Base-by-base conservation (phyloP, 805 yeast species). In the Nakazawaea anatomiae region DNA sequence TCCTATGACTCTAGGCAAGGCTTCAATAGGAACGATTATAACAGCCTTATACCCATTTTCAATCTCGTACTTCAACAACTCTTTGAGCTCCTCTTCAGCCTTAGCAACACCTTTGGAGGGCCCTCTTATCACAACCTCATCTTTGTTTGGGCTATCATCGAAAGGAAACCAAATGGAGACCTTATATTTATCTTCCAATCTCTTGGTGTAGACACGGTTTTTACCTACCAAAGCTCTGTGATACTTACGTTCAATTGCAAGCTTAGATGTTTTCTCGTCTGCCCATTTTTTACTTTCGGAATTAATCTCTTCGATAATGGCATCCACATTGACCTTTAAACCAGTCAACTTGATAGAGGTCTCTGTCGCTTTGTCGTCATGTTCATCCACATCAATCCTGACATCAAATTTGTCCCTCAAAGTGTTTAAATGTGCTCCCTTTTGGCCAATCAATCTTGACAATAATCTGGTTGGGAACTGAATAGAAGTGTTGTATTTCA, bases 1-100 rank as follows among this genome's bases (percentile, higher is more conserved):
- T 60, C 99, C 99, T 64, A 94, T 90, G 52, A 94, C 83, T 63
- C 89, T 77, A 25, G 97, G 77, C 53, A 92, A 77, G n/a, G 89
- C 84, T 54, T 76, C 79, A 42, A 75, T 65, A 39, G 97, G 95
- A 47, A 94, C 84, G 44, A 70, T 64, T 40, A 92, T 65, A n/a
- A 72, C 69, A 56, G 80, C 74, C 52, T 78, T 76, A 69, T 80
- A 80, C 14, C 96, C 92, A 63, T 90, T 89, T 59, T 88, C 96
- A 61, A 79, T 84, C 68, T 91, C 98, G 66, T 85, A 94, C 58
- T 86, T 85, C 58, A 88, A 74, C 55, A 95, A 76, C 51, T 90
- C 97, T 58, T 78, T 76, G 62, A 95, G 71, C 72, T 91, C 97
- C 55, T 84, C 91, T 64, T 81, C 82, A 35, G 95, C 95, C 64